These are phyloP conservation scores for Phytopythium oedochilum DNA, from an alignment of 352 stramenopile genomes.

Conservation along the genomic window DNA sequence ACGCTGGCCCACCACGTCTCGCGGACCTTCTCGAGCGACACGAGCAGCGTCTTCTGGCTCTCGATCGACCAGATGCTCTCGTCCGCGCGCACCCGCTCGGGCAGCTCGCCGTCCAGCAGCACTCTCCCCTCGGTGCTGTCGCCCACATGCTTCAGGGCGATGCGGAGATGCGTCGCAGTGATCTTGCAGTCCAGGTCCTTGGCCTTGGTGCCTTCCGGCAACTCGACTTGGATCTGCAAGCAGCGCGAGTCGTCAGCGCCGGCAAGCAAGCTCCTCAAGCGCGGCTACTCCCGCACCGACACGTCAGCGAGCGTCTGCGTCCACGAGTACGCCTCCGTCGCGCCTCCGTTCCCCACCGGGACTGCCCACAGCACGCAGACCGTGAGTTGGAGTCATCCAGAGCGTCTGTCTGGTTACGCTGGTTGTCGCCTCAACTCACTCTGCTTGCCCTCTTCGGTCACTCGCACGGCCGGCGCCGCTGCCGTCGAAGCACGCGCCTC, in stretches of 20 bases:
- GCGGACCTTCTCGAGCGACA: constrained; percentile 96
- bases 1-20: constrained; percentile 98
- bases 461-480: constrained; percentile 11
- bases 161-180: constrained; percentile 76
- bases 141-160: constrained; percentile 54
- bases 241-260: constrained; percentile 9
- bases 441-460: constrained; percentile 72
- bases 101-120: constrained; percentile 83
- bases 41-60: constrained; percentile 45
- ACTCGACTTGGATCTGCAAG: constrained; percentile 71
- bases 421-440: too few species aligned
- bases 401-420: too few species aligned
- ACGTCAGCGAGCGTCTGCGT: constrained; percentile 97
- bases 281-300: too few species aligned
- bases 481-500: neutral
- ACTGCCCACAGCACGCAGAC: constrained; percentile 28
- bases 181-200: constrained; percentile 92
- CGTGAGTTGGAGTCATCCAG: neutral
- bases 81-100: constrained; percentile 93
- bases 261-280: too few species aligned
- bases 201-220: constrained; percentile 87
- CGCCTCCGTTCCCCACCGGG: constrained; percentile 88
- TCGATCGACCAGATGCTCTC: constrained; percentile 98
- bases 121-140: neutral
- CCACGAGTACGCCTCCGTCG: constrained; percentile 92